These are phyloP conservation scores for Metschnikowia gelsemii DNA, from an alignment of 805 yeast genomes.

Conservation along the genomic window DNA sequence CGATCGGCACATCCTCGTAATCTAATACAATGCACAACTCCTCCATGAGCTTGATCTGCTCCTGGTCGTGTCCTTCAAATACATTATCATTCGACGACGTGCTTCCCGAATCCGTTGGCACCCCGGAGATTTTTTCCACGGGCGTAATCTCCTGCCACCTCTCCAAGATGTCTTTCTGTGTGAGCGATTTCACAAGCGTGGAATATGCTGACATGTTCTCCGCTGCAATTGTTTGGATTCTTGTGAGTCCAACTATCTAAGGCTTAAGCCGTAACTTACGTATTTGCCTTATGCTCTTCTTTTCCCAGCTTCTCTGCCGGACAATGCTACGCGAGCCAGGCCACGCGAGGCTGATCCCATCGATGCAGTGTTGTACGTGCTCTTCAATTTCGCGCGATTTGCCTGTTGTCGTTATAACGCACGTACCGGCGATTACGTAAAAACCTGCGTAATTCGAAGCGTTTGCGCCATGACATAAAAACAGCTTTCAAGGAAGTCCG, in stretches of 20 bases:
- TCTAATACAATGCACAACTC: slow-evolving; percentile 94
- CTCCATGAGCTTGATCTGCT: slow-evolving; percentile 92
- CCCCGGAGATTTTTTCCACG: slow-evolving; percentile 56
- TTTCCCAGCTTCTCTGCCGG: too few relatives aligned
- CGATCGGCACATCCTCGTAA: slow-evolving; percentile 81
- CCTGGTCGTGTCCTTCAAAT: slow-evolving; percentile 88
- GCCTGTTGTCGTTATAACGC: too few relatives aligned
- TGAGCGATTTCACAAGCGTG: slow-evolving; percentile 52
- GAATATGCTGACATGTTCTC: slow-evolving; percentile 36
- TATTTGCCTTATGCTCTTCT: neutral
- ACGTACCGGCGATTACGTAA: too few relatives aligned
- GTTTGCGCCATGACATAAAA: too few relatives aligned
- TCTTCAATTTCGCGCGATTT: too few relatives aligned
- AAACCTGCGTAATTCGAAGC: too few relatives aligned
- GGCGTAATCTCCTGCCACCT: slow-evolving; percentile 72
- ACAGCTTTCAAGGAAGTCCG: too few relatives aligned
- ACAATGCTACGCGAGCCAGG: too few relatives aligned
- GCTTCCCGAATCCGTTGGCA: slow-evolving; percentile 39
- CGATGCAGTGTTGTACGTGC: too few relatives aligned
- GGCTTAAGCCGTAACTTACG: neutral
- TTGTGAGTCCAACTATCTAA: neutral
- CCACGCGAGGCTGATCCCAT: too few relatives aligned
- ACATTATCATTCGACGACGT: slow-evolving; percentile 34
- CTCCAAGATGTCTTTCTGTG: slow-evolving; percentile 48
- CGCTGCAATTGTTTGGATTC: neutral